phyloP scores from a whole-genome alignment of 2,329 filamentous ascomycete genomes.

The Beauveria rudraprayagi region DNA sequence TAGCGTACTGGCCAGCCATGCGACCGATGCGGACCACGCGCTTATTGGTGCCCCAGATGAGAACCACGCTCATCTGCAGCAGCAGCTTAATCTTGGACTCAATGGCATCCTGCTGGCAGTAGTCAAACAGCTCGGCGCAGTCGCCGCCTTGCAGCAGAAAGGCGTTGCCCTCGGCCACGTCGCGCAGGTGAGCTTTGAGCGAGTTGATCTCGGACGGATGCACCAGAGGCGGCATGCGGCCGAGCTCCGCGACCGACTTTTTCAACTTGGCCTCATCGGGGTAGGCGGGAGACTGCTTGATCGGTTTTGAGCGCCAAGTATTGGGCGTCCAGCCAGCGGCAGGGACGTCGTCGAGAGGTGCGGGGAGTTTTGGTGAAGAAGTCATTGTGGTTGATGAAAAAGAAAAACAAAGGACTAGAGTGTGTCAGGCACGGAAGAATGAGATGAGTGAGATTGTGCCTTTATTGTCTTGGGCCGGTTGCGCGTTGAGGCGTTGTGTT shows the following conservation, averaged over 20 bases:
- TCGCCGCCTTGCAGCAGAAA: constrained; percentile 95
- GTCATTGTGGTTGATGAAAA: not conserved
- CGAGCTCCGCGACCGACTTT: constrained; percentile 55
- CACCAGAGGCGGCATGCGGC: constrained; percentile 66
- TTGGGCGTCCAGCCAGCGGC: constrained; percentile 46
- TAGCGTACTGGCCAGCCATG: constrained; percentile 97
- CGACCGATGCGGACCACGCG: constrained; percentile 89
- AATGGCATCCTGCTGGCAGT: constrained; percentile 82
- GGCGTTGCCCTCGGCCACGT: constrained; percentile 83
- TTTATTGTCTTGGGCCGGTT: no score
- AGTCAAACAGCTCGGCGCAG: constrained; percentile 95
- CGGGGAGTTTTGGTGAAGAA: not conserved
- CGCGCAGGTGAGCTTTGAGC: constrained; percentile 68
- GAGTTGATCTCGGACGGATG: constrained; percentile 72
- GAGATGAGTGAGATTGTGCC: no score
- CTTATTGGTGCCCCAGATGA: constrained; percentile 78
- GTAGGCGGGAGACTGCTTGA: constrained; percentile 69
- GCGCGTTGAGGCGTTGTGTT: no score
- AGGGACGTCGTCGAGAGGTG: not conserved
- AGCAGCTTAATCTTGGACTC: constrained; percentile 96
- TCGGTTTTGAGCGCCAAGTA: constrained; percentile 71
- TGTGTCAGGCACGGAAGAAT: not conserved
- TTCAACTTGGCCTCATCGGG: constrained; percentile 52
- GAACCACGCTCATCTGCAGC: constrained; percentile 90
- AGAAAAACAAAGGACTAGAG: not conserved